A percentile compares a stretch with the other conserved stretches of the same genome.
These are phyloP conservation scores for Angomonas desouzai DNA, from an alignment of 208 protist species.

Conservation along the genomic window DNA sequence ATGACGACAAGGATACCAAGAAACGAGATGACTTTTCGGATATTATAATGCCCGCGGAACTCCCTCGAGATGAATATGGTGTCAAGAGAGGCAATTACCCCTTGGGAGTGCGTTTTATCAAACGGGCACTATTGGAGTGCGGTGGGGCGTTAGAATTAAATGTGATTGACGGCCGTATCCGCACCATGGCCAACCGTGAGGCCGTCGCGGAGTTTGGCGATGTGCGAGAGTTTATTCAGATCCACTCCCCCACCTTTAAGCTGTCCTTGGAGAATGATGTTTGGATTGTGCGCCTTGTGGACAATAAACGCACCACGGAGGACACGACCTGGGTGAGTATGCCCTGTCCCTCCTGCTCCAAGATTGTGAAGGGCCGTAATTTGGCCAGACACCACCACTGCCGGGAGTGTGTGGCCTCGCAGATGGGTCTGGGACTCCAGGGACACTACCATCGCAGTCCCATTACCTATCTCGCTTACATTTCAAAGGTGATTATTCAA, in stretches of 20 bases:
- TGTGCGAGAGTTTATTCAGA: constrained; percentile 86
- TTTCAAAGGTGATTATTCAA: constrained; percentile 63
- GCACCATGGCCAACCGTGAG: constrained; percentile 68
- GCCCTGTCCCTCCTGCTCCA: constrained; percentile 80
- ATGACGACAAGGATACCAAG: neutral
- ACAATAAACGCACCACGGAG: constrained; percentile 2
- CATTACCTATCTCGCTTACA: constrained; percentile 78
- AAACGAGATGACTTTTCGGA: constrained; percentile 57
- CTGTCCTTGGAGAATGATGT: constrained; percentile 57
- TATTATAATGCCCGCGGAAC: constrained; percentile 79
- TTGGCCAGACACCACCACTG: constrained; percentile 82
- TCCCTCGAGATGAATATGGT: constrained; percentile 89
- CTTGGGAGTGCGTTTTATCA: constrained; percentile 87
- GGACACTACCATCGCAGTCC: constrained; percentile 62
- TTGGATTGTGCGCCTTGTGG: constrained; percentile 75
- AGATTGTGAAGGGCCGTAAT: constrained; percentile 81
- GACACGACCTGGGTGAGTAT: constrained; percentile 80
- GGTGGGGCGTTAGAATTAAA: constrained; percentile 87
- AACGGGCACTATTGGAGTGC: constrained; percentile 72
- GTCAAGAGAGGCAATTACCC: constrained; percentile 88
- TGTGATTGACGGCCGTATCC: constrained; percentile 79
- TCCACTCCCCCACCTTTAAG: constrained; percentile 78
- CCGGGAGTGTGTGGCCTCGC: constrained; percentile 74
- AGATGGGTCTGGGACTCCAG: constrained; percentile 83
- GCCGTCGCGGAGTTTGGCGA: constrained; percentile 80